These are phyloP conservation scores for Aspergillus sparsus DNA, from an alignment of 495 filamentous ascomycete species.

Conservation along the genomic window DNA sequence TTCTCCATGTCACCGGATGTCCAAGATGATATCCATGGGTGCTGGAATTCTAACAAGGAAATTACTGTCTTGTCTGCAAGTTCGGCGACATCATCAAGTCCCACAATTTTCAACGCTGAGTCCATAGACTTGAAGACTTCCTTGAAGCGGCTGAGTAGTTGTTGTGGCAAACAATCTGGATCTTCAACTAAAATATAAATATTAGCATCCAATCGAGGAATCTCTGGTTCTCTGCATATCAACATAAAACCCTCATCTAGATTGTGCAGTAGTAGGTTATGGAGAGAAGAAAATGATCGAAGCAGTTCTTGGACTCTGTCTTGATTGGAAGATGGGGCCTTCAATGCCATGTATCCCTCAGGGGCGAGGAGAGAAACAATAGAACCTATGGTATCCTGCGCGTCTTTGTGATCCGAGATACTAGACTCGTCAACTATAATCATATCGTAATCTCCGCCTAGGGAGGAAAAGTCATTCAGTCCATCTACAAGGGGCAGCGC, in stretches of 20 bases:
- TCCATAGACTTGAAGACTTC: neutral
- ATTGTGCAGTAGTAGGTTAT: neutral
- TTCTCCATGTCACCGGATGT: constrained; percentile 17
- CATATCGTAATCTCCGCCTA: too few species aligned
- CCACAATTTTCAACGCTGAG: constrained; percentile 3
- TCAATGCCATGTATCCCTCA: too few species aligned
- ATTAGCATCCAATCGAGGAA: neutral
- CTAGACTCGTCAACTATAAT: too few species aligned
- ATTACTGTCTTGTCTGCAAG: constrained; percentile 26
- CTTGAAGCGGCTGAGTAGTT: neutral
- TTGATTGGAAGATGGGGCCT: too few species aligned
- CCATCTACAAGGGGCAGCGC: too few species aligned
- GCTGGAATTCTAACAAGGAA: constrained; percentile 26
- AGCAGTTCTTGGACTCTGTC: too few species aligned
- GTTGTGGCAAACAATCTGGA: neutral
- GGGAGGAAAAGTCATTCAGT: too few species aligned
- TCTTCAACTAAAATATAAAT: neutral
- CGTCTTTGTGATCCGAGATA: too few species aligned
- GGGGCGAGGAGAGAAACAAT: too few species aligned
- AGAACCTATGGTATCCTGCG: too few species aligned
- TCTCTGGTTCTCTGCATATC: neutral
- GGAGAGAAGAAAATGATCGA: neutral
- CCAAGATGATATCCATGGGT: constrained; percentile 25
- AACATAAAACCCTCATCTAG: neutral
- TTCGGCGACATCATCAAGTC: constrained; percentile 19